Evolutionary conservation across 495 filamentous ascomycete genomes (phyloP), one percentile per base, ranked within the genome.

Genomic region (Collariella sp.): DNA sequence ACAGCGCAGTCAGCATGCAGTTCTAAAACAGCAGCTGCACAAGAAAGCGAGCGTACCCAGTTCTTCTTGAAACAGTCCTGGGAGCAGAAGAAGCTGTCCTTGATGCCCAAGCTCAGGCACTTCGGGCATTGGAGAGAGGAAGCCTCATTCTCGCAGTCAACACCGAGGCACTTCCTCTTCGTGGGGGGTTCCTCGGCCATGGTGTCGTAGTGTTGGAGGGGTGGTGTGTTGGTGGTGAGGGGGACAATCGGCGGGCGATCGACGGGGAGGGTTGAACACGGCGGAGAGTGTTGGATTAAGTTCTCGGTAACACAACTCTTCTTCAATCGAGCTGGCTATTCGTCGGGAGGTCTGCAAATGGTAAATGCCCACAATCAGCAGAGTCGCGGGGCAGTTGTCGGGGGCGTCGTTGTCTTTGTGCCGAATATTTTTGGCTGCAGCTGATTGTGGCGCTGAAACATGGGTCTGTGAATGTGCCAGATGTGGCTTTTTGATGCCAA

Each of bases 1-100:
- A 54, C 24, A 52, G 52, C 13, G 22, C 12, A 34, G 58, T 56
- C 50, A 59, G 52, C 35, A 22, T 11, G 26, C 10, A 23, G 11
- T 16, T 24, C 15, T 41, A 9, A 15, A 45, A 23, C 24, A n/a
- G 45, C 10, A 31, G 45, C 3, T 18, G 13, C 26, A 9, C 26
- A 31, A 31, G 9, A 9, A 31, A 18, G 7, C 2, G 18, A 11
- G 62, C 85, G 66, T 81, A 97, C 93, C 93, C 93, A 98, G 74
- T 88, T 97, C 66, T 82, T 82, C 77, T 96, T 97, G 75, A 98
- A 98, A 78, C 93, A 98, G 63, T 97, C 94, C 67, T 98, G 94
- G 11, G 89, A 89, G 75, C 93, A 98, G 76, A 97, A 98, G 70
- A 81, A 95, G 72, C 88, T 93, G 66, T 91, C 88, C 63, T 86